Conservation (phyloP, 495 filamentous ascomycete genomes). For the Penicillium maclennaniae region DNA sequence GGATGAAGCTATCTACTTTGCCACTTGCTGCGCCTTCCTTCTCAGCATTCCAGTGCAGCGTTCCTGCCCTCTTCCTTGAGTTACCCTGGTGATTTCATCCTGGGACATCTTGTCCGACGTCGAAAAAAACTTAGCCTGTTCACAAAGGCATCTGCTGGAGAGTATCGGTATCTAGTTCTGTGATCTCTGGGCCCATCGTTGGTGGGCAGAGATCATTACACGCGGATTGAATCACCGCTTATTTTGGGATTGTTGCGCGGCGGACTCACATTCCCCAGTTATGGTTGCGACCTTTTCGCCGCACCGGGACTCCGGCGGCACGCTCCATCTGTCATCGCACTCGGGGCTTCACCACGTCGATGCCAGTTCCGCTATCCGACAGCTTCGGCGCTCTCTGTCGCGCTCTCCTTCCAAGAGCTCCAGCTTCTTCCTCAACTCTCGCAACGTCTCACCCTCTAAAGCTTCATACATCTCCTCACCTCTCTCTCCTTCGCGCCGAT, state of each 20-base stretch:
- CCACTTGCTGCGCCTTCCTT: constrained; percentile 21
- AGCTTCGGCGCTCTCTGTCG: constrained; percentile 78
- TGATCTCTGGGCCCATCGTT: neutral
- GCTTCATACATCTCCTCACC: constrained; percentile 47
- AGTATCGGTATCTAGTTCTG: neutral
- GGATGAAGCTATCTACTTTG: constrained; percentile 11
- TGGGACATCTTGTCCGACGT: neutral
- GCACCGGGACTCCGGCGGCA: constrained; percentile 65
- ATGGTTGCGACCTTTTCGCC: constrained; percentile 55
- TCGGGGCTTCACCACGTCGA: constrained; percentile 77
- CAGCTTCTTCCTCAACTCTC: constrained; percentile 60
- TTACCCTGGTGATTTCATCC: neutral
- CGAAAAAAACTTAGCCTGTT: neutral
- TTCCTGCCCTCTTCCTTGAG: neutral
- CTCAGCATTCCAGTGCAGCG: constrained; percentile 20
- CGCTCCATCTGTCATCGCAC: constrained; percentile 77
- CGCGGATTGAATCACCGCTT: constrained; percentile 9
- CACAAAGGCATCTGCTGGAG: neutral
- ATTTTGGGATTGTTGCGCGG: constrained; percentile 20
- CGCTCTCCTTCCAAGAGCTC: constrained; percentile 78
- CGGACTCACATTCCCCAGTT: constrained; percentile 23
- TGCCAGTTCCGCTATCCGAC: constrained; percentile 68
- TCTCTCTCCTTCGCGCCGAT: constrained; percentile 47
- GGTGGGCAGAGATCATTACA: neutral
- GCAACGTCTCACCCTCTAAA: constrained; percentile 52